A percentile compares a stretch with the other conserved stretches of the same genome.
phyloP scores from a whole-genome alignment of 2,329 filamentous ascomycete species.

The Sphaerulina vaccinii region DNA sequence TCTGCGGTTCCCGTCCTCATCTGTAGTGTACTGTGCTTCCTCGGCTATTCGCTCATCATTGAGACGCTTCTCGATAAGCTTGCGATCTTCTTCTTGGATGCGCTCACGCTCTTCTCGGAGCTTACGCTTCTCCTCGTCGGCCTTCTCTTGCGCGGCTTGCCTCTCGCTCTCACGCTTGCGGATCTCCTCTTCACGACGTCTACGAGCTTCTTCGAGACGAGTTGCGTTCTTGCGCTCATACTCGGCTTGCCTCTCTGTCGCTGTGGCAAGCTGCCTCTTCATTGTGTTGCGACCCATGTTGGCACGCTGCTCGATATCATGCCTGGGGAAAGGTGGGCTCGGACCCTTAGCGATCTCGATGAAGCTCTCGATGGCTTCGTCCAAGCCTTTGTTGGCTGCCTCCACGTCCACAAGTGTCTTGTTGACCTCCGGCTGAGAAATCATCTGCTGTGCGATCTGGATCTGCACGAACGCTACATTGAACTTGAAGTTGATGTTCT shows the following conservation, averaged over 20 bases:
- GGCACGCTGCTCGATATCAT: constrained; percentile 89
- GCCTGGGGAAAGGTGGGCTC: constrained; percentile 80
- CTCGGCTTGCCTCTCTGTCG: constrained; percentile 78
- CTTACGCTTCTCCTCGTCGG: constrained; percentile 72
- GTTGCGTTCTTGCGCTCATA: constrained; percentile 92
- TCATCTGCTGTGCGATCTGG: constrained; percentile 80
- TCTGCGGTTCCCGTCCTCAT: constrained; percentile 79
- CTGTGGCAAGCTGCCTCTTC: constrained; percentile 83
- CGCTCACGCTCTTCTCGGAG: constrained; percentile 82
- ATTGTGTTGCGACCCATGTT: constrained; percentile 97
- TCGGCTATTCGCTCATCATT: constrained; percentile 66
- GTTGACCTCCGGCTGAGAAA: constrained; percentile 70
- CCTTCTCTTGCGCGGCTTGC: constrained; percentile 64
- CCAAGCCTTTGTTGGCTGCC: constrained; percentile 74
- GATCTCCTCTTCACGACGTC: constrained; percentile 77
- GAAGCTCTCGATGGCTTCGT: constrained; percentile 75
- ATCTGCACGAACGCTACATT: constrained; percentile 98
- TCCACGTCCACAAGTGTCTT: constrained; percentile 78
- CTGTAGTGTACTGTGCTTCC: constrained; percentile 75
- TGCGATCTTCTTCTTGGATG: constrained; percentile 72
- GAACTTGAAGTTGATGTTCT: constrained; percentile 86
- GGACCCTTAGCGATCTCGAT: constrained; percentile 58
- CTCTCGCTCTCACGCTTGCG: constrained; percentile 74
- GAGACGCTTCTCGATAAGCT: constrained; percentile 66
- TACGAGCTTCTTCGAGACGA: constrained; percentile 77